Evolutionary conservation across 2,329 filamentous ascomycete genomes (phyloP).

Genomic region (Dothiorella sarmentorum): DNA sequence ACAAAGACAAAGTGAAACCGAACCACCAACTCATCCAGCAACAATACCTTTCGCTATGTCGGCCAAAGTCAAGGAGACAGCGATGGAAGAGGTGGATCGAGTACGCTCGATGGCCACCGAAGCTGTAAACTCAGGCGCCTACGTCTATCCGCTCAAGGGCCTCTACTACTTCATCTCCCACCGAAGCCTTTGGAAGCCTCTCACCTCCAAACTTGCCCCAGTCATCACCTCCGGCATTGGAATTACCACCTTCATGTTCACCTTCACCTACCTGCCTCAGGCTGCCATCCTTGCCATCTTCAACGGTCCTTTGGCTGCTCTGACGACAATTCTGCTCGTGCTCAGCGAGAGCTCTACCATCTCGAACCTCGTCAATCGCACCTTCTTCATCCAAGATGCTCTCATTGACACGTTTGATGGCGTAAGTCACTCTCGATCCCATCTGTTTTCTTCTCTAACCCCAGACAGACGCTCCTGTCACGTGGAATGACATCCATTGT

Average conservation of each 20-base stretch:
- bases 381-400: conserved; percentile 76
- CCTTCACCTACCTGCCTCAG: conserved; percentile 83
- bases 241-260: conserved; percentile 78
- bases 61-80: conserved; percentile 55
- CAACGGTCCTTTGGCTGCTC: conserved; percentile 75
- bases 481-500: conserved; percentile 61
- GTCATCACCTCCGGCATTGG: conserved; percentile 68
- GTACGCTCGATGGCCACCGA: conserved; percentile 62
- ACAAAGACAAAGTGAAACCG: neutral
- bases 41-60: conserved; percentile 27
- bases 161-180: conserved; percentile 59
- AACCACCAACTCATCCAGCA: neutral
- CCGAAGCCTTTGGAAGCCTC: conserved; percentile 57
- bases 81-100: conserved; percentile 67
- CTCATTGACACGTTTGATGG: conserved; percentile 88
- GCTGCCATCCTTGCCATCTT: conserved; percentile 78
- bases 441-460: neutral
- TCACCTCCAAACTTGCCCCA: conserved; percentile 54
- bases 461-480: conserved; percentile 48
- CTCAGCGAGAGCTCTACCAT: conserved; percentile 49
- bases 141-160: conserved; percentile 77
- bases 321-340: conserved; percentile 68
- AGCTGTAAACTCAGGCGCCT: conserved; percentile 72
- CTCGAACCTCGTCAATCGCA: conserved; percentile 57
- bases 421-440: conserved; percentile 36